Base-by-base conservation (phyloP, 768 basidiomycete species). In the Cubamyces lactineus region DNA sequence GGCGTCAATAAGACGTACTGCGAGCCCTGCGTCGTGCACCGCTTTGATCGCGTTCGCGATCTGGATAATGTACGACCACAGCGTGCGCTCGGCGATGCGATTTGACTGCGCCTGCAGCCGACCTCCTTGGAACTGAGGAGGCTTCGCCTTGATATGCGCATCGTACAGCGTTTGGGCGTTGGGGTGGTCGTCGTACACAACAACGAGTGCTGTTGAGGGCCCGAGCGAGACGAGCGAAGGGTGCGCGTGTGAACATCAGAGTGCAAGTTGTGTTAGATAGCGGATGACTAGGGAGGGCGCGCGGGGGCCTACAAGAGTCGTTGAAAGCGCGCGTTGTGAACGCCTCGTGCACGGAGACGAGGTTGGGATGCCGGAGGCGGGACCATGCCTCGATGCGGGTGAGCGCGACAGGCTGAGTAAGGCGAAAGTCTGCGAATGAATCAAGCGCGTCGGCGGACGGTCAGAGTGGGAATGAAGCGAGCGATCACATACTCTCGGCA, bases 31-130 rank as follows among this genome's bases (percentile, higher is more conserved):
- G 52, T 89, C 88, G 71, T 99, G 97, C 0, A 91, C 87, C 47
- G 84, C 85, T 74, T 90, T 94, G 74, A 98, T 85, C 1, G 92
- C 96, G 63, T 84, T 88, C 5, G 90, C 87, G 58, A 98, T 85
- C 73, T 99, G 97, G 21, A 94, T 83, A 50, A 97, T 85, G 70
- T 95, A 98, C 3, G 89, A 89, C 97, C 97, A 99, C 2, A 99
- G 72, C 0, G 88, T 86, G 17, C 88, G 81, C 73, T 99, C 97
- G 0, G 90, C 82, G 21, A 98, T 76, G 38, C 57, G 63, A 16
- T 61, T 56, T 2, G 64, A 52, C 39, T 78, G 78, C 16, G 76
- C 74, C 45, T 72, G 73, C 8, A 74, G 70, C 47, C 76, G 78
- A 28, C 72, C 77, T 63, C 72, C 72, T 53, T 75, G 67, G 54